These are phyloP conservation scores for Geotrichum aggregatum DNA, from an alignment of 1,139 yeast species.

Conservation along the genomic window DNA sequence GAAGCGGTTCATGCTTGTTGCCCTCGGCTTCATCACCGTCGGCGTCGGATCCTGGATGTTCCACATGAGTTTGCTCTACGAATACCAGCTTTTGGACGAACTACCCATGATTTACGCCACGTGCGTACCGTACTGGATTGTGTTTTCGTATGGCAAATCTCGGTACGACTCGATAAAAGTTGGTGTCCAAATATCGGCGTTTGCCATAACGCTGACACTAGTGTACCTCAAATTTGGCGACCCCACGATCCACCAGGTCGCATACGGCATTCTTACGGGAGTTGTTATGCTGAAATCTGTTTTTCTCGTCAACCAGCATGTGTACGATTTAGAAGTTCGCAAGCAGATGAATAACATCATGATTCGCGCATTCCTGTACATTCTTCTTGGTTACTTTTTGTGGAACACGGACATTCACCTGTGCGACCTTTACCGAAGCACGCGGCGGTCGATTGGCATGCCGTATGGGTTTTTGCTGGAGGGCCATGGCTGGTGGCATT, in stretches of 20 bases:
- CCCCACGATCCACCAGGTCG: slow-evolving; percentile 85
- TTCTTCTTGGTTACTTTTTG: slow-evolving; percentile 66
- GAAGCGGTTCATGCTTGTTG: slow-evolving; percentile 61
- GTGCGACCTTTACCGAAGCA: slow-evolving; percentile 58
- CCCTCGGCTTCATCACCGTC: slow-evolving; percentile 77
- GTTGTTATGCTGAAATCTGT: slow-evolving; percentile 57
- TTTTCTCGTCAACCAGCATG: slow-evolving; percentile 49
- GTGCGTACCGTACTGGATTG: slow-evolving; percentile 89
- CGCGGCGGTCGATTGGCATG: slow-evolving; percentile 70
- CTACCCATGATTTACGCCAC: slow-evolving; percentile 98
- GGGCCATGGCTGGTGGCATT: slow-evolving; percentile 98
- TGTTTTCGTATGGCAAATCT: slow-evolving; percentile 61
- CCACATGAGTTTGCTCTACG: slow-evolving; percentile 90
- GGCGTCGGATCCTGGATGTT: slow-evolving; percentile 93
- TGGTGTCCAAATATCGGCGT: slow-evolving; percentile 35
- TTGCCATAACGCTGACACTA: slow-evolving; percentile 56
- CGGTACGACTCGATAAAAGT: slow-evolving; percentile 38
- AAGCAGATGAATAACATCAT: slow-evolving; percentile 52
- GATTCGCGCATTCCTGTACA: slow-evolving; percentile 58
- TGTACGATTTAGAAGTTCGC: slow-evolving; percentile 47
- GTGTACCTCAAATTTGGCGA: slow-evolving; percentile 63
- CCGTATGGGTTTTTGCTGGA: slow-evolving; percentile 87
- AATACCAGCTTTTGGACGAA: slow-evolving; percentile 87
- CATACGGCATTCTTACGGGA: slow-evolving; percentile 62
- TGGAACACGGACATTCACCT: slow-evolving; percentile 86